A percentile compares a stretch with the other conserved stretches of the same genome.
These are phyloP conservation scores for Lasiodiplodia gonubiensis DNA, from an alignment of 2,329 filamentous ascomycete genomes.

Conservation along the genomic window DNA sequence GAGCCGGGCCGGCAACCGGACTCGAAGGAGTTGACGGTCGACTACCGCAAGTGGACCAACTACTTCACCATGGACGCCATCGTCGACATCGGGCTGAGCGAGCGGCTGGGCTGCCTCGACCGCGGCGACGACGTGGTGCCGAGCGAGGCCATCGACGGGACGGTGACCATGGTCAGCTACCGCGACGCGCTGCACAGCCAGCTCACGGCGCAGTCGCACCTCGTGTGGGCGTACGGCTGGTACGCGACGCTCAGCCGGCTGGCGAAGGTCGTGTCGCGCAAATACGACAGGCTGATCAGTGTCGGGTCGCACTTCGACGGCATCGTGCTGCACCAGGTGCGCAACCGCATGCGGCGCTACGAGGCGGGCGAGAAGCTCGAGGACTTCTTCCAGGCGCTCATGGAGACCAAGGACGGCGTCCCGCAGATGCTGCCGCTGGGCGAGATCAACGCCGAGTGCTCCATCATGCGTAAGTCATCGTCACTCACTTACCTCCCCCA, in stretches of 20 bases:
- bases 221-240: too few species aligned
- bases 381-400: constrained; percentile 26
- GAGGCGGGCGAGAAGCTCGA: constrained; percentile 1
- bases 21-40: constrained; percentile 53
- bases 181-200: constrained; percentile 42
- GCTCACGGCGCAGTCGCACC: too few species aligned
- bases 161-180: constrained; percentile 55
- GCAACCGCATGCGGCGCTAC: too few species aligned
- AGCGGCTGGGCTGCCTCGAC: constrained; percentile 59
- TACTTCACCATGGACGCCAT: constrained; percentile 64
- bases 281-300: too few species aligned
- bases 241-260: too few species aligned
- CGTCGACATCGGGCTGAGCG: constrained; percentile 60
- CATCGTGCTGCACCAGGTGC: too few species aligned
- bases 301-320: too few species aligned
- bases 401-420: constrained; percentile 14
- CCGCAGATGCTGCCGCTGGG: constrained; percentile 5
- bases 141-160: too few species aligned
- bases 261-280: too few species aligned
- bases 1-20: constrained; percentile 31
- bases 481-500: too few species aligned
- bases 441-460: constrained; percentile 12
- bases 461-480: background rate
- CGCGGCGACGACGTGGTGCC: constrained; percentile 50
- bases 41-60: constrained; percentile 60